These are phyloP conservation scores for Cylindrotheca closterium DNA, from an alignment of 108 stramenopile species.

Conservation along the genomic window DNA sequence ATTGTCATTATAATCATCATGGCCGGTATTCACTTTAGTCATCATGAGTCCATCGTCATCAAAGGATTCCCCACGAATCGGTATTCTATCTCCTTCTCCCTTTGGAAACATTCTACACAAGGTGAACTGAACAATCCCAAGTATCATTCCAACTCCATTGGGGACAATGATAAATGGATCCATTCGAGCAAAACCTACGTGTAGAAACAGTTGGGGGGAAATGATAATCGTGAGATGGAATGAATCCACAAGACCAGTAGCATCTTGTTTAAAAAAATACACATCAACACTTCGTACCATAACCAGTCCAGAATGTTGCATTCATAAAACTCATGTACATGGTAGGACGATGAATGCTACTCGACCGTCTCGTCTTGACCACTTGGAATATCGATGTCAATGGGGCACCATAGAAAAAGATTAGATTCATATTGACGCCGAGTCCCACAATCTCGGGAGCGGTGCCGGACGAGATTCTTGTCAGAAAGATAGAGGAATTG, in stretches of 20 bases:
- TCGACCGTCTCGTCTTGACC: slow-evolving; percentile 29
- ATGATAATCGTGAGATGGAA: too few relatives aligned
- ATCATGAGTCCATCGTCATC: too few relatives aligned
- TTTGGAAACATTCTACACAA: slow-evolving; percentile 28
- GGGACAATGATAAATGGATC: slow-evolving; percentile 32
- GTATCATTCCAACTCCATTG: slow-evolving; percentile 23
- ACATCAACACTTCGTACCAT: too few relatives aligned
- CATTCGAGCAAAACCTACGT: slow-evolving; percentile 18
- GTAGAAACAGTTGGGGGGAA: too few relatives aligned
- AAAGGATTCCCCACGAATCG: too few relatives aligned
- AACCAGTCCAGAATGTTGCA: slow-evolving; percentile 30
- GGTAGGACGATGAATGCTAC: slow-evolving; percentile 32
- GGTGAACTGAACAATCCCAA: slow-evolving; percentile 25
- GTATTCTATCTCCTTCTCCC: too few relatives aligned
- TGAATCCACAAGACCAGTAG: too few relatives aligned
- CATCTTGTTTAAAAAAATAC: too few relatives aligned
- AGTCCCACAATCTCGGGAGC: slow-evolving; percentile 43
- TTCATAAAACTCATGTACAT: slow-evolving; percentile 31
- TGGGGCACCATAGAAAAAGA: slow-evolving; percentile 77
- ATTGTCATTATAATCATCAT: too few relatives aligned
- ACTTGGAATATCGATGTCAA: slow-evolving; percentile 63
- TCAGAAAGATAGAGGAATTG: neutral
- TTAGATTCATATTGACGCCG: slow-evolving; percentile 64
- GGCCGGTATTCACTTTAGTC: too few relatives aligned
- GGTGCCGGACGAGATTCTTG: neutral